These are phyloP conservation scores for Coffea canephora DNA, from an alignment of 257 asterid species.

Conservation along the genomic window DNA sequence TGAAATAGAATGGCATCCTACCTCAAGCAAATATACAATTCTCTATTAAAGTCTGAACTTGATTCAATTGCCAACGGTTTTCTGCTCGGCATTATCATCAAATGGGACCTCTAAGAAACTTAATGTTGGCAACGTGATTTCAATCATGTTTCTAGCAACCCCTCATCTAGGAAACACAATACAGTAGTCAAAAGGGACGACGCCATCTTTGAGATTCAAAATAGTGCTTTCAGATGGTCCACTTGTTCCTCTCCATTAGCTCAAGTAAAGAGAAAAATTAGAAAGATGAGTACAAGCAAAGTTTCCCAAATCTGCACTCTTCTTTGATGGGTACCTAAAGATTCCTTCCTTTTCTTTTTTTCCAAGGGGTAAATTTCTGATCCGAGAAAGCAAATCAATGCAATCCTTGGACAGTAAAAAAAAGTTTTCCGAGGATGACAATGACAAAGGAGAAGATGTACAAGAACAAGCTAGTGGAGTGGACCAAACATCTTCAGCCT, in stretches of 20 bases:
- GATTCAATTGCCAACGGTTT: slow-evolving; percentile 8
- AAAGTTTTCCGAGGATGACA: slow-evolving; percentile 6
- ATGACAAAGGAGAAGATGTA: background rate
- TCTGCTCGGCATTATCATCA: slow-evolving; percentile 10
- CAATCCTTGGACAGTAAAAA: background rate
- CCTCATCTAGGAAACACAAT: background rate
- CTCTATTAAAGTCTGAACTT: background rate
- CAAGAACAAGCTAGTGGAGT: background rate
- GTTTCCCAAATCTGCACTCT: background rate
- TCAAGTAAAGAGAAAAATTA: background rate
- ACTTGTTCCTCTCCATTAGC: slow-evolving; percentile 21
- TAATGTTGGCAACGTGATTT: background rate
- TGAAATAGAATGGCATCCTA: background rate
- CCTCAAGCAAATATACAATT: too few relatives aligned
- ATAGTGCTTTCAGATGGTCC: slow-evolving; percentile 28
- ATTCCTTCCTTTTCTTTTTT: background rate
- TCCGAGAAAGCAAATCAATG: slow-evolving; percentile 3
- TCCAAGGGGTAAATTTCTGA: background rate
- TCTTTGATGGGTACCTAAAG: slow-evolving; percentile 14
- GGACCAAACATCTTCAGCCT: slow-evolving; percentile 1
- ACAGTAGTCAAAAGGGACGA: slow-evolving; percentile 17
- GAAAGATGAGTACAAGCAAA: background rate
- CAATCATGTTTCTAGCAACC: slow-evolving; percentile 7
- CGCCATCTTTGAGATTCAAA: slow-evolving; percentile 15
- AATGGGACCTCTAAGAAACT: slow-evolving; percentile 15